Percentiles rank a stretch among this genome's conserved stretches.
Conservation (phyloP, 2,329 filamentous ascomycete species). For the Colletotrichum godetiae region DNA sequence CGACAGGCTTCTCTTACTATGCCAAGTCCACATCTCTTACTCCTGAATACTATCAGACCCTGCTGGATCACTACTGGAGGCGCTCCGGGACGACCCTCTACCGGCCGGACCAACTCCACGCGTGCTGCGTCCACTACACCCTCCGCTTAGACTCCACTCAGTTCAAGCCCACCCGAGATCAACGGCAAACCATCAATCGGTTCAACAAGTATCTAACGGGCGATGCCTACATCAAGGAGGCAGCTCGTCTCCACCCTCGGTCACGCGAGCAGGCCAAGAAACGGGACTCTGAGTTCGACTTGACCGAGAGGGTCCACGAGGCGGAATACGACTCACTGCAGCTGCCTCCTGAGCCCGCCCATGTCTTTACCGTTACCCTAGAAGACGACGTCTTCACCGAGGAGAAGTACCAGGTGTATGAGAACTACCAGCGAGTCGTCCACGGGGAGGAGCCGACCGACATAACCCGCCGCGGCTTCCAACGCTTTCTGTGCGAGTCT, state of each 20-base stretch:
- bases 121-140: constrained; percentile 94
- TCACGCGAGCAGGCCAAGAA: constrained; percentile 74
- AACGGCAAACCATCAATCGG: constrained; percentile 79
- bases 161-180: constrained; percentile 76
- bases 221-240: constrained; percentile 73
- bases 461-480: constrained; percentile 72
- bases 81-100: constrained; percentile 79
- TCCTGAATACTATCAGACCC: constrained; percentile 74
- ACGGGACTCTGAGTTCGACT: constrained; percentile 74
- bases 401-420: constrained; percentile 79
- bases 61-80: constrained; percentile 83
- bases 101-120: constrained; percentile 79
- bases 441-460: constrained; percentile 73
- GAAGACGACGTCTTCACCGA: constrained; percentile 78
- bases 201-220: constrained; percentile 81
- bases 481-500: constrained; percentile 79
- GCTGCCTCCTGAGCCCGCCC: constrained; percentile 71
- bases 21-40: constrained; percentile 70
- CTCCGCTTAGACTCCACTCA: constrained; percentile 75
- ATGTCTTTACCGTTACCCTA: constrained; percentile 75
- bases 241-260: constrained; percentile 72
- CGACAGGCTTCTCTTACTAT: constrained; percentile 79
- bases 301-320: constrained; percentile 76
- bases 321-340: constrained; percentile 68
- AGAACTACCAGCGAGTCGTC: constrained; percentile 80